These are phyloP conservation scores for Castanea sativa DNA, from an alignment of 306 rosid genomes.

Conservation along the genomic window DNA sequence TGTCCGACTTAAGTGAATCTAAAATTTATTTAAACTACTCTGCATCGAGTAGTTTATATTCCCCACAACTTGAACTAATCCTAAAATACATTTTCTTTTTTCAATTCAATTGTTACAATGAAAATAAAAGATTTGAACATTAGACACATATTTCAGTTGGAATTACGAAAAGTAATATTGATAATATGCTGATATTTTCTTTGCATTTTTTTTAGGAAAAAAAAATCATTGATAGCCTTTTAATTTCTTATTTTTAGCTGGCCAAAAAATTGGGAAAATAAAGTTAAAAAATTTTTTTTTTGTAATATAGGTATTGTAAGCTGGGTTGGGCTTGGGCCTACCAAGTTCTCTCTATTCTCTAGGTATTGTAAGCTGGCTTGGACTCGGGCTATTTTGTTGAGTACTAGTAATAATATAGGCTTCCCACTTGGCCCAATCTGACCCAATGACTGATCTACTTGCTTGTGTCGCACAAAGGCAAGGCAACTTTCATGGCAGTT, in stretches of 20 bases:
- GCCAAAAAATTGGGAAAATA: too few relatives aligned
- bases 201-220: too few relatives aligned
- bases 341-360: background rate
- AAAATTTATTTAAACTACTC: background rate
- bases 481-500: too few relatives aligned
- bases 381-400: background rate
- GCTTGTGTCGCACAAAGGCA: background rate
- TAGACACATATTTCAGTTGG: rapidly evolving
- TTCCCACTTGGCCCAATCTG: too few relatives aligned
- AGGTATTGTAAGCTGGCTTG: background rate
- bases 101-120: too few relatives aligned
- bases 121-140: too few relatives aligned
- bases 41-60: background rate
- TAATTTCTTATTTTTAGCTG: too few relatives aligned
- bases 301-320: background rate
- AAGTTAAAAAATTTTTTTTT: too few relatives aligned
- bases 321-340: background rate
- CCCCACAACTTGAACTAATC: background rate
- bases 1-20: too few relatives aligned
- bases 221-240: too few relatives aligned
- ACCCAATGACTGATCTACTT: background rate
- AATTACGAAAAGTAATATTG: background rate
- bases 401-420: too few relatives aligned
- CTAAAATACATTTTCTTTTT: background rate
- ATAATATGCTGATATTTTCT: background rate